Percentiles rank a stretch among this genome's conserved stretches.
Evolutionary conservation across 345 rosid species (phyloP).

Genomic region (Arabidopsis suecica): DNA sequence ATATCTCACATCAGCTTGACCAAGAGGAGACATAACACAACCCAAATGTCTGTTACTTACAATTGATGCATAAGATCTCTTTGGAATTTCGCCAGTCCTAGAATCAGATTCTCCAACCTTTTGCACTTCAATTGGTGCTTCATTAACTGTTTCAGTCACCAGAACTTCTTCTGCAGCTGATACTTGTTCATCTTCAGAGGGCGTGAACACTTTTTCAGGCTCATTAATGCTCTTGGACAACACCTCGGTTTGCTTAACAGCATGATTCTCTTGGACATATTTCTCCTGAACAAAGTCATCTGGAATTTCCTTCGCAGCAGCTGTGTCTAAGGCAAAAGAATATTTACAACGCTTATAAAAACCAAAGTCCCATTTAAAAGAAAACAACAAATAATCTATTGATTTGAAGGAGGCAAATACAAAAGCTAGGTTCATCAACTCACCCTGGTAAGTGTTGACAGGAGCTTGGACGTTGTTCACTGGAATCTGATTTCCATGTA

Average conservation of each 20-base stretch:
- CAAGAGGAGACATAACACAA: conserved; percentile 10
- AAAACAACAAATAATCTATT: neutral
- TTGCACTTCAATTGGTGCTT: conserved; percentile 53
- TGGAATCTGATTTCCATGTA: conserved; percentile 40
- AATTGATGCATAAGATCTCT: conserved; percentile 93
- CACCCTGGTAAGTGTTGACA: conserved; percentile 49
- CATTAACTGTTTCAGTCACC: conserved; percentile 68
- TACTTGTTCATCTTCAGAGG: conserved; percentile 53
- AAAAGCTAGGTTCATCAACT: conserved; percentile 28
- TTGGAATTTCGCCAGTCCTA: conserved; percentile 71
- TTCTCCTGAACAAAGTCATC: conserved; percentile 42
- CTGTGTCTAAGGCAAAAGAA: conserved; percentile 41
- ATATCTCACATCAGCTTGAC: conserved; percentile 15
- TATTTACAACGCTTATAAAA: conserved; percentile 1
- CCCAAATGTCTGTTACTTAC: conserved; percentile 53
- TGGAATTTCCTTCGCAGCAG: conserved; percentile 30
- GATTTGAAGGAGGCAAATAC: neutral
- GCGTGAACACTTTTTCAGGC: conserved; percentile 43
- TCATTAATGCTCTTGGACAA: conserved; percentile 49
- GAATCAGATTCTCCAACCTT: conserved; percentile 53
- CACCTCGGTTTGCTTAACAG: conserved; percentile 48
- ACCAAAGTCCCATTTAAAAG: neutral
- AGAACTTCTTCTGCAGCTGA: conserved; percentile 47
- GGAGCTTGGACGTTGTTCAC: conserved; percentile 44
- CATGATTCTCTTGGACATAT: conserved; percentile 48